Percentiles rank a stretch among this genome's conserved stretches.
Conservation (phyloP, 306 rosid species). For the Ceratonia siliqua region DNA sequence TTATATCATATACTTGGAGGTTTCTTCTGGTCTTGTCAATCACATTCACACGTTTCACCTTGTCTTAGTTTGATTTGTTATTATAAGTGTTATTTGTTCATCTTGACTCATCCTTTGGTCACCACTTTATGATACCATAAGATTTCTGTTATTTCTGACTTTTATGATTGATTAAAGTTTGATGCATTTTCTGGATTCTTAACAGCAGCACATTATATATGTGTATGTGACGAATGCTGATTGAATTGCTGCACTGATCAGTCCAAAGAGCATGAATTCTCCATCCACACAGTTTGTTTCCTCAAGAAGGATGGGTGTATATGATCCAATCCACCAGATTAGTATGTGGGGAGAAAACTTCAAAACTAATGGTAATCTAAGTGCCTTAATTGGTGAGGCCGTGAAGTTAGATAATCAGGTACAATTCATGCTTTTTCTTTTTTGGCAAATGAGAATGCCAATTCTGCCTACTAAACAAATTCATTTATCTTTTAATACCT, state of each 20-base stretch:
- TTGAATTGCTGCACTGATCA: constrained; percentile 36
- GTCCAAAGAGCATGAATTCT: constrained; percentile 69
- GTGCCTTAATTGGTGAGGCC: constrained; percentile 56
- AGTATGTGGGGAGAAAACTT: constrained; percentile 88
- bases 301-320: constrained; percentile 75
- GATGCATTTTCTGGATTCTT: background rate
- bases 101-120: background rate
- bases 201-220: constrained; percentile 4
- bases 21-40: background rate
- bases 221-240: constrained; percentile 21
- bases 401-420: constrained; percentile 75
- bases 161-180: constrained; percentile 2
- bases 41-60: background rate
- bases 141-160: background rate
- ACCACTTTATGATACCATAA: background rate
- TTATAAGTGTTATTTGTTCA: background rate
- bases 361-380: constrained; percentile 57
- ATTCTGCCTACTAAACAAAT: constrained; percentile 25
- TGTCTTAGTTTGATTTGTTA: constrained; percentile 6
- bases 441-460: constrained; percentile 13
- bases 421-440: constrained; percentile 10
- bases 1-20: background rate
- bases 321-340: constrained; percentile 88
- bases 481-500: constrained; percentile 24
- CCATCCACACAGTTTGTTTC: constrained; percentile 67